These are phyloP conservation scores for Nitzschia inconspicua DNA, from an alignment of 108 stramenopile species.

Conservation along the genomic window DNA sequence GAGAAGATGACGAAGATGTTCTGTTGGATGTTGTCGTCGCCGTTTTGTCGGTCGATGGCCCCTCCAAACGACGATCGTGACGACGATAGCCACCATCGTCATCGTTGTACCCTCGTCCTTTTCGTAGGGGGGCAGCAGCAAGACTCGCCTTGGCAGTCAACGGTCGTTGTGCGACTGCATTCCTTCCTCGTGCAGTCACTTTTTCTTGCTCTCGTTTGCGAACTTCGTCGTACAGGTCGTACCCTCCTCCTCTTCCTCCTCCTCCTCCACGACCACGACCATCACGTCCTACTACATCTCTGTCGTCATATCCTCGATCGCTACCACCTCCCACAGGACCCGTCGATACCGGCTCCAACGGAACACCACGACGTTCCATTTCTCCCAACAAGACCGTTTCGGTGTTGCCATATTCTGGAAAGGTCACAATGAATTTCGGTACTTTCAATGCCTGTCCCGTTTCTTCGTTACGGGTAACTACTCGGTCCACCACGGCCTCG, in stretches of 20 bases:
- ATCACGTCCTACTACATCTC: slow-evolving; percentile 44
- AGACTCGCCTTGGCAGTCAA: slow-evolving; percentile 41
- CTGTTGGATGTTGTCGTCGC: neutral
- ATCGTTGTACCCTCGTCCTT: neutral
- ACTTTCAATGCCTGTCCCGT: slow-evolving; percentile 38
- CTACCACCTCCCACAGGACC: slow-evolving; percentile 1
- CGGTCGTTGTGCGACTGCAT: slow-evolving; percentile 46
- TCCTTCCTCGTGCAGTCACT: slow-evolving; percentile 44
- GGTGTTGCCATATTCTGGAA: slow-evolving; percentile 94
- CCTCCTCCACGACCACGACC: slow-evolving; percentile 18
- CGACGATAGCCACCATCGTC: neutral
- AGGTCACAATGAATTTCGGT: slow-evolving; percentile 90
- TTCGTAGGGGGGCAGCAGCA: slow-evolving; percentile 10
- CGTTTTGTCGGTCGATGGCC: neutral
- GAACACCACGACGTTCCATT: slow-evolving; percentile 61
- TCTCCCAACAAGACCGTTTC: slow-evolving; percentile 90
- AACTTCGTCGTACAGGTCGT: slow-evolving; percentile 71
- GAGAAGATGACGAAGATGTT: neutral
- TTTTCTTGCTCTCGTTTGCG: slow-evolving; percentile 64
- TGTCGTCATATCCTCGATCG: slow-evolving; percentile 8
- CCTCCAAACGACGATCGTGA: neutral
- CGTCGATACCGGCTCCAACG: slow-evolving; percentile 1
- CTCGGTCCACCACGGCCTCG: slow-evolving; percentile 88
- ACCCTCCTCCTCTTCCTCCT: slow-evolving; percentile 12
- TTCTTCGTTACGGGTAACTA: slow-evolving; percentile 62